Evolutionary conservation across 148 eudicot species (phyloP).

Genomic region (Rhododendron simsii): DNA sequence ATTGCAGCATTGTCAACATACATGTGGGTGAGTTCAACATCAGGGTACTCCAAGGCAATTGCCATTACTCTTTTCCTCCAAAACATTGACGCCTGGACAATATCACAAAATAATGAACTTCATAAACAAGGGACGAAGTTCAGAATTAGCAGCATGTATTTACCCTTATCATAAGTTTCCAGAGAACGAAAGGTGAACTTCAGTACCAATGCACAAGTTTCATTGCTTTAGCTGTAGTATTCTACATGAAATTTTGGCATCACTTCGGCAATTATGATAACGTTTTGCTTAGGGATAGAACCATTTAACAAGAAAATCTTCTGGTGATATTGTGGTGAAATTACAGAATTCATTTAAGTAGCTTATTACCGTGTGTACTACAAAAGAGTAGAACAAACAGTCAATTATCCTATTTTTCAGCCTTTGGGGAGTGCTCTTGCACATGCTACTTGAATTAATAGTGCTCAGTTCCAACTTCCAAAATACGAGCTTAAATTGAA

Average conservation of each 20-base stretch:
- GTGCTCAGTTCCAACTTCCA: neutral
- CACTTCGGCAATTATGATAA: neutral
- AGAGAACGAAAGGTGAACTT: neutral
- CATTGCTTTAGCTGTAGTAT: neutral
- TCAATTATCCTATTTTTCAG: neutral
- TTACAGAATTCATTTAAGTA: neutral
- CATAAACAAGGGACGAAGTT: neutral
- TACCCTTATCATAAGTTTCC: neutral
- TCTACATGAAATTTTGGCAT: neutral
- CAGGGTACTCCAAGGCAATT: slow-evolving; percentile 79
- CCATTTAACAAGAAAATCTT: neutral
- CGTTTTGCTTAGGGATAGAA: neutral
- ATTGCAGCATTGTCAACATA: slow-evolving; percentile 97
- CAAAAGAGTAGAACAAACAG: neutral
- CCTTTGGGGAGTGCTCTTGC: neutral
- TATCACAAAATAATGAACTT: neutral
- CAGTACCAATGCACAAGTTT: neutral
- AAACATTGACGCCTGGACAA: slow-evolving; percentile 84
- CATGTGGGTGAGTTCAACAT: slow-evolving; percentile 96
- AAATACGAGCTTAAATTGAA: neutral
- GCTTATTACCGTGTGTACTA: neutral
- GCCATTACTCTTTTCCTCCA: slow-evolving; percentile 82
- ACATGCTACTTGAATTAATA: neutral
- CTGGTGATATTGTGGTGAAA: neutral
- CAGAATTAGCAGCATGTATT: neutral